Evolutionary conservation across 139 green algal genomes (phyloP), one percentile per base, ranked within the genome.

Genomic region (Eudorina sp.): DNA sequence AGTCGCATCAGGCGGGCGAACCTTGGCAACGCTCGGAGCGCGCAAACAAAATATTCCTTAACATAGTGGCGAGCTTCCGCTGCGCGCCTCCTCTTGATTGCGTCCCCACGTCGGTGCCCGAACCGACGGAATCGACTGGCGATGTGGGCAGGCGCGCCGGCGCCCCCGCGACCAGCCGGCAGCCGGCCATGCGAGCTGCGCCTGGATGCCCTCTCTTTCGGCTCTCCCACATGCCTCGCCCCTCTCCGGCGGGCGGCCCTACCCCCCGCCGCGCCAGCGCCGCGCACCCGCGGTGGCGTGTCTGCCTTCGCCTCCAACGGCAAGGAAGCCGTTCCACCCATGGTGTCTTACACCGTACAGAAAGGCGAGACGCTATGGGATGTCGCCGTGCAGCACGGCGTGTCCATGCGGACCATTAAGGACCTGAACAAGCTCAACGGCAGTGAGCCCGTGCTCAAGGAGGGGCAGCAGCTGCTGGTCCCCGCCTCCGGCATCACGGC

Each of bases 331-430:
- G 34, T 36, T 3, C 31, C 81, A 1, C 16, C 55, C 23, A 79
- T 87, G 43, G 66, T 78, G 1, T 77, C 64, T 2, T 87, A 87
- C 64, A 78, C 64, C 4, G 83, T 88, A 11, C 83, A 88, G 36
- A 80, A 72, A 25, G 83, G 83, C 48, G 83, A 88, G 48, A 82
- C 83, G 51, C 27, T 88, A 38, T 88, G 83, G 83, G 83, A 88
- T 14, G 68, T 88, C 14, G 83, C 83, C 23, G 48, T 80, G 5
- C 66, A 80, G 51, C 83, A 88, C 21, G 68, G 68, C 38, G 66
- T 80, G 25, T 88, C 83, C 27, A 88, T 81, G 83, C 66, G 68
- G 13, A 76, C 83, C 38, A 58, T 88, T 36, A 81, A 72, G 38
- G 83, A 88, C 11, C 66, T 88, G 14, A 88, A 88, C 48, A 87